Conservation (phyloP, 192 early-diverging fungal genomes). For the Neocallimastix lanati region DNA sequence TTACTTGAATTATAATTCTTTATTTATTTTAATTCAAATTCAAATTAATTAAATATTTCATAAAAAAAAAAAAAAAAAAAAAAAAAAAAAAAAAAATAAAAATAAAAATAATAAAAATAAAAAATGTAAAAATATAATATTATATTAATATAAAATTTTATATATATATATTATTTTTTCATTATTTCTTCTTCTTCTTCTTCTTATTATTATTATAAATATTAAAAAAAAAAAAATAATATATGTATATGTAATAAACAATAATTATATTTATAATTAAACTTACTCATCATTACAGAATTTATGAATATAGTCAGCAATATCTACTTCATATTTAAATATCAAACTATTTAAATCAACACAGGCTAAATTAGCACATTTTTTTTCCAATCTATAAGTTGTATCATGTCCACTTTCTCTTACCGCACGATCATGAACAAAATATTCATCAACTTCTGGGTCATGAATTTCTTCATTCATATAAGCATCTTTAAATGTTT, state of each 20-base stretch:
- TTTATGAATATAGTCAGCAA: conserved; percentile 46
- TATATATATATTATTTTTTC: too few species aligned
- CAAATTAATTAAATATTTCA: too few species aligned
- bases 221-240: too few species aligned
- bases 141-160: too few species aligned
- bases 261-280: not conserved
- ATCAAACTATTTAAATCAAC: conserved; percentile 83
- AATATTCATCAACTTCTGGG: conserved; percentile 81
- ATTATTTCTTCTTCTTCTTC: too few species aligned
- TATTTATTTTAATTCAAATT: too few species aligned
- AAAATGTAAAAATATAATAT: too few species aligned
- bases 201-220: too few species aligned
- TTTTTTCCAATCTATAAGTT: conserved; percentile 76
- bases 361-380: conserved; percentile 79
- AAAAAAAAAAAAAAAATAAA: too few species aligned
- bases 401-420: conserved; percentile 96
- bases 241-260: too few species aligned
- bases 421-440: conserved; percentile 89
- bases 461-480: conserved; percentile 43
- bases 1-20: not conserved
- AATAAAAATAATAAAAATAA: too few species aligned
- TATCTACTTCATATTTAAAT: conserved; percentile 91
- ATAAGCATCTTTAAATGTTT: conserved; percentile 60
- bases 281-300: not conserved
- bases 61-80: too few species aligned